These are phyloP conservation scores for Fistulinella cinereoalba DNA, from an alignment of 1,284 basidiomycete species.

Conservation along the genomic window DNA sequence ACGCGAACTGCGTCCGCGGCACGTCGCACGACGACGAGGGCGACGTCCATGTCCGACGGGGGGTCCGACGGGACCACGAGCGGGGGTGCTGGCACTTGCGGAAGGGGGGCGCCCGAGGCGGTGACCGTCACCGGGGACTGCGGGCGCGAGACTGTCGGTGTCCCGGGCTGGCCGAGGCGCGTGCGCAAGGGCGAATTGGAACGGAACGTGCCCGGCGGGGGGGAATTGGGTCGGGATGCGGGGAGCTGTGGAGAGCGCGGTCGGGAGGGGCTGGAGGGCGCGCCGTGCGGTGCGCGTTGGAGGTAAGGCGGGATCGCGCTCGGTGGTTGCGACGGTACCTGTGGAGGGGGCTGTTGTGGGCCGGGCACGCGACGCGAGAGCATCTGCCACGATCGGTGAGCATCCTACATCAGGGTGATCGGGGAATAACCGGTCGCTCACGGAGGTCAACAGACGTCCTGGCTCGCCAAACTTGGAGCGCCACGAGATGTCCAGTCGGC, in stretches of 20 bases:
- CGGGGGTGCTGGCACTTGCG: too few species aligned
- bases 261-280: slow-evolving; percentile 42
- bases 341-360: slow-evolving; percentile 32
- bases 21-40: slow-evolving; percentile 55
- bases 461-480: slow-evolving; percentile 76
- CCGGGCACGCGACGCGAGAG: slow-evolving; percentile 69
- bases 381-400: slow-evolving; percentile 40
- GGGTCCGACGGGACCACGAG: slow-evolving; percentile 18
- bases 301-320: slow-evolving; percentile 72
- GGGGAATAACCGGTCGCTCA: slow-evolving; percentile 23
- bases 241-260: slow-evolving; percentile 50
- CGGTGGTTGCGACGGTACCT: slow-evolving; percentile 44
- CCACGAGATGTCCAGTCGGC: slow-evolving; percentile 82
- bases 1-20: slow-evolving; percentile 44
- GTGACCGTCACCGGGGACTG: slow-evolving; percentile 46
- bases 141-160: slow-evolving; percentile 39
- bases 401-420: too few species aligned
- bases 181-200: slow-evolving; percentile 55
- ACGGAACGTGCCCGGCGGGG: slow-evolving; percentile 40
- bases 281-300: slow-evolving; percentile 48
- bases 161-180: slow-evolving; percentile 36
- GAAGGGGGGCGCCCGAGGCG: slow-evolving; percentile 17
- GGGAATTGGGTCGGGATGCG: slow-evolving; percentile 48
- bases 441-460: slow-evolving; percentile 78
- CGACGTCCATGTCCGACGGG: slow-evolving; percentile 50